A percentile compares a stretch with the other conserved stretches of the same genome.
Conservation (phyloP, 2,329 filamentous ascomycete genomes). For the Cercospora sp. region DNA sequence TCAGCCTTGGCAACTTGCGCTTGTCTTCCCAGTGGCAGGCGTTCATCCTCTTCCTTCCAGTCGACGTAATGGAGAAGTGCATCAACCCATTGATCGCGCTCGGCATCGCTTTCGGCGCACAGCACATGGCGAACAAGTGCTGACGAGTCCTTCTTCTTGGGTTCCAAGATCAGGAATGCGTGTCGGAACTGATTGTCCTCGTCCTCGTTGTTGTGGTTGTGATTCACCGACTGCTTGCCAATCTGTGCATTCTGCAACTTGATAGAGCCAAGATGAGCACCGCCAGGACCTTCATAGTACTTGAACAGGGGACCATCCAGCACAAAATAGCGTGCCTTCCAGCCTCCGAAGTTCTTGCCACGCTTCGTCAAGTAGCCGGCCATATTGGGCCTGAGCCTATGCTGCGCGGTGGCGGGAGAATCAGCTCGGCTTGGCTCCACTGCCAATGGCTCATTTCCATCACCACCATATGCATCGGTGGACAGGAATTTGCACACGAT, state of each 20-base stretch:
- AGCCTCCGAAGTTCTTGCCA: conserved; percentile 97
- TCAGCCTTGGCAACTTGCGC: conserved; percentile 31
- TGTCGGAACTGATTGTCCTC: conserved; percentile 93
- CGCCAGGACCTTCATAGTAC: conserved; percentile 90
- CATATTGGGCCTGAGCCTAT: conserved; percentile 68
- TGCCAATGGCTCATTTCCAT: conserved; percentile 50
- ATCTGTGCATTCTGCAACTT: conserved; percentile 90
- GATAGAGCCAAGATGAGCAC: conserved; percentile 88
- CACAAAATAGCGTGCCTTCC: conserved; percentile 82
- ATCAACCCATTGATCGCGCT: conserved; percentile 93
- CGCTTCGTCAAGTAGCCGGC: conserved; percentile 94
- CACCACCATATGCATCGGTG: conserved; percentile 58
- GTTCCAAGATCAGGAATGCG: conserved; percentile 90
- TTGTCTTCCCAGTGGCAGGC: conserved; percentile 23
- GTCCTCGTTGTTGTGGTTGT: conserved; percentile 64
- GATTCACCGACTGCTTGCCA: conserved; percentile 80
- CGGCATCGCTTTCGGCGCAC: conserved; percentile 89
- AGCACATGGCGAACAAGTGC: conserved; percentile 89
- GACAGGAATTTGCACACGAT: conserved; percentile 87
- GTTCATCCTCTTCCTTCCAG: conserved; percentile 61
- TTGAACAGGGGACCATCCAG: conserved; percentile 71
- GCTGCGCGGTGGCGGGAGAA: conserved; percentile 44
- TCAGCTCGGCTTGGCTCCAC: conserved; percentile 38
- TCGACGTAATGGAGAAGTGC: conserved; percentile 88
- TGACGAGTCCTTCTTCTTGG: conserved; percentile 90